Evolutionary conservation across 305 asterid genomes (phyloP), one percentile per base, ranked within the genome.

Genomic region (Ruellia speciosa): DNA sequence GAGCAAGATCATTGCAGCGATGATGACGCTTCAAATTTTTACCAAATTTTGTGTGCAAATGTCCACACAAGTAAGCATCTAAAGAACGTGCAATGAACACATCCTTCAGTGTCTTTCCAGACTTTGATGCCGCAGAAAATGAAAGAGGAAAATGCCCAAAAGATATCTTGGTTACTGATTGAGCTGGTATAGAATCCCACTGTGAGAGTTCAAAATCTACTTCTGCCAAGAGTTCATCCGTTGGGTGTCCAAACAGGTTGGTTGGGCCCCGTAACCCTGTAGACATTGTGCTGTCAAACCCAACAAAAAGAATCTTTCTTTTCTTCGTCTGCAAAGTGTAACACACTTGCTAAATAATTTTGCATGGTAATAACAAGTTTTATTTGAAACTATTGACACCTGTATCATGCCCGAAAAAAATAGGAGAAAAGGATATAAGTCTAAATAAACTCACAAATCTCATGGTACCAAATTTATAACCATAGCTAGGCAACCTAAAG

Each of bases 131-230:
- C 8, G 96, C 87, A 19, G 97, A 79, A 76, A 93, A 88, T 54
- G 99, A 86, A 56, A 93, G 77, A 34, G 97, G 94, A 66, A 86
- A 93, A 78, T 93, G 99, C 66, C 99, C 97, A 50, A 86, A 88
- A 52, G 96, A 67, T 46, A 88, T 52, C 68, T 93, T 93, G 60
- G 79, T 77, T 67, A 88, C 70, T 18, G 81, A 75, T 63, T 70
- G 77, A 45, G 63, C 49, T 15, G 74, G 60, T 47, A 56, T 70
- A 58, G 84, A 79, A 79, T 83, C 94, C 81, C 83, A 77, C 53
- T 78, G 85, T 0, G 78, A 72, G 72, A 93, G 94, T 67, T 86
- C 87, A 12, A 84, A 70, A 54, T 75, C 70, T 76, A 93, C 67
- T 49, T 86, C 81, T 66, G 56, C 71, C 43, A 93, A 71, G 33